Evolutionary conservation across 164 flowering plant genomes (phyloP), one percentile per base, ranked within the genome.

Genomic region (Macadamia integrifolia): DNA sequence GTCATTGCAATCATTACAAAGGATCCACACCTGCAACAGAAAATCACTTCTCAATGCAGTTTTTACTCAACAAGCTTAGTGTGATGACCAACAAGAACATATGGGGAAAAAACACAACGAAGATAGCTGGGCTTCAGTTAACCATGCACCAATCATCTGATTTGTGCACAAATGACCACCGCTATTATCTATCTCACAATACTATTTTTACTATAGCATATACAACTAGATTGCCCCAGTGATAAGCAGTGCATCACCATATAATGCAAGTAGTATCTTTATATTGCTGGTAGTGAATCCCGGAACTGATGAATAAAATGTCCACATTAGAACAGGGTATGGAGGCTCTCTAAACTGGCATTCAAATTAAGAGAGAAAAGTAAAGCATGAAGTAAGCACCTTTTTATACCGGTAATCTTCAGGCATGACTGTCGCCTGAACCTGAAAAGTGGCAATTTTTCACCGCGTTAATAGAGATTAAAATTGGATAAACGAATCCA

Each of bases 1-100:
- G 64, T 88, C 88, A 35, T 87, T 88, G 86, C 98, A 91, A 78
- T 91, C 98, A 55, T 93, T 93, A 65, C 97, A 91, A 35, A 91
- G 83, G 60, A 93, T 93, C 98, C 98, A 93, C 44, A 91, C 91
- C 98, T 93, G 91, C 77, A 77, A 70, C 55, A 67, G 1, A 64
- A 13, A 35, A 35, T 35, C 40, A 35, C 40, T 35, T 35, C 40
- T 35, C 40, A 35, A 2, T 35, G 40, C 5, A 35, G 3, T 35
- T 23, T 35, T 5, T 35, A 35, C 40, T 35, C 40, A 35, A 35
- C 40, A 35, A 35, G 5, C 5, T 35, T 35, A 35, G 40, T 35
- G 40, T 35, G 40, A 35, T 35, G 40, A 35, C 40, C 40, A 35
- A 35, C 40, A 35, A 35, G 40, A 35, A 2, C 40, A 35, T 35